phyloP scores from a whole-genome alignment of 225 moss, liverwort and hornwort species.

The Ulota crispa region DNA sequence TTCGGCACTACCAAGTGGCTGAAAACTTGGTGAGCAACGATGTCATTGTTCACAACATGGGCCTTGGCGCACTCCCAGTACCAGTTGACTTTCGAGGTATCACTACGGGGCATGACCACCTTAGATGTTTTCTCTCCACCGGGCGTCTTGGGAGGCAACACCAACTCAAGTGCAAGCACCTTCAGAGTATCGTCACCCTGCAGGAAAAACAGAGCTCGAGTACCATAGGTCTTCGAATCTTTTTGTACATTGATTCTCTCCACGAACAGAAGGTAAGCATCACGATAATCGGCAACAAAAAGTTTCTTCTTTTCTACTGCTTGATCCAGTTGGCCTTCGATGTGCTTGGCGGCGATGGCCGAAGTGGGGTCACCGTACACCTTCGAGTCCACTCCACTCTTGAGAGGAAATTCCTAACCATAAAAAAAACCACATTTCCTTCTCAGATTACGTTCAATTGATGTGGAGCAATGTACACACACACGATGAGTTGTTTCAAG shows the following conservation, averaged over 20 bases:
- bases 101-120: slow-evolving; percentile 32
- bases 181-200: slow-evolving; percentile 39
- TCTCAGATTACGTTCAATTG: neutral
- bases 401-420: slow-evolving; percentile 57
- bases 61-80: slow-evolving; percentile 58
- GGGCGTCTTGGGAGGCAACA: slow-evolving; percentile 35
- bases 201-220: slow-evolving; percentile 44
- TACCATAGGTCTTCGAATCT: slow-evolving; percentile 53
- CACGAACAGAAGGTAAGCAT: slow-evolving; percentile 63
- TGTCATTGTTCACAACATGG: slow-evolving; percentile 50
- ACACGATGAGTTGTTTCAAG: too few relatives aligned
- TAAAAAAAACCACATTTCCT: neutral
- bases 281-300: slow-evolving; percentile 57
- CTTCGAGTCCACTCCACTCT: slow-evolving; percentile 39
- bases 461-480: too few relatives aligned
- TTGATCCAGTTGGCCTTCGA: slow-evolving; percentile 41
- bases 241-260: slow-evolving; percentile 53
- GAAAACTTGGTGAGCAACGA: slow-evolving; percentile 53
- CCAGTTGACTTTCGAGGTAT: slow-evolving; percentile 17
- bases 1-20: slow-evolving; percentile 48
- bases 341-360: slow-evolving; percentile 34
- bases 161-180: slow-evolving; percentile 50
- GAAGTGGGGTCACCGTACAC: slow-evolving; percentile 41
- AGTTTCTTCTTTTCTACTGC: slow-evolving; percentile 40
- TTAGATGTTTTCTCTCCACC: slow-evolving; percentile 34